A percentile compares a stretch with the other conserved stretches of the same genome.
phyloP scores from a whole-genome alignment of 148 eudicot genomes.

The Persicaria tinctoria region DNA sequence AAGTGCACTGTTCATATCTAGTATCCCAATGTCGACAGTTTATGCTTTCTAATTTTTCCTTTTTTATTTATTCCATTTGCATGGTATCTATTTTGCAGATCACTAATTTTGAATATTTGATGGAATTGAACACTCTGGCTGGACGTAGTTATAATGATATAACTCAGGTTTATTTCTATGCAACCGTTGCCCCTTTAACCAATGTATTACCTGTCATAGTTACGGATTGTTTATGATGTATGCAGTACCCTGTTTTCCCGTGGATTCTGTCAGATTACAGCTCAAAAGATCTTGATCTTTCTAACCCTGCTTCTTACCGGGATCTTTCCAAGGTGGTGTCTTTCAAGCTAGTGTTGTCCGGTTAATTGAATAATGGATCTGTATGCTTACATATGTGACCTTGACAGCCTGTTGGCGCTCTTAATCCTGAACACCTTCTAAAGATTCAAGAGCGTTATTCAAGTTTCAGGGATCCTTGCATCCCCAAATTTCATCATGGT shows the following conservation, averaged over 20 bases:
- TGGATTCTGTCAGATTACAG: conserved; percentile 97
- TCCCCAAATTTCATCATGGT: conserved; percentile 96
- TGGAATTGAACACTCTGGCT: conserved; percentile 98
- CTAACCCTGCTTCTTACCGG: conserved; percentile 73
- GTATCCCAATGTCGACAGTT: not conserved
- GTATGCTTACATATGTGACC: conserved; percentile 20
- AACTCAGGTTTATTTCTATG: conserved; percentile 55
- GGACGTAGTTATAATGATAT: conserved; percentile 99
- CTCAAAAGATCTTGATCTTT: conserved; percentile 66
- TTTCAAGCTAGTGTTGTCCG: conserved; percentile 9
- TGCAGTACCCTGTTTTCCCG: conserved; percentile 99
- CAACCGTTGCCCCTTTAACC: not conserved
- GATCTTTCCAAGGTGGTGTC: conserved; percentile 83
- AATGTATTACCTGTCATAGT: not conserved
- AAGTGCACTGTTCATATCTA: not conserved
- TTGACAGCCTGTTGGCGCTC: conserved; percentile 87
- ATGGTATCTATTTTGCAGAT: conserved; percentile 46
- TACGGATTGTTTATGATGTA: conserved; percentile 15
- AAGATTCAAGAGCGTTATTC: conserved; percentile 94
- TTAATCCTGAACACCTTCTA: conserved; percentile 69
- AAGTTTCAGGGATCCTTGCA: conserved; percentile 80
- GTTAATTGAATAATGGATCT: not conserved
- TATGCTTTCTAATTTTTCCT: not conserved
- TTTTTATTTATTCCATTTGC: not conserved
- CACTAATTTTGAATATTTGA: conserved; percentile 97